phyloP scores from a whole-genome alignment of 495 filamentous ascomycete species.

The Bathelium albidoporum region DNA sequence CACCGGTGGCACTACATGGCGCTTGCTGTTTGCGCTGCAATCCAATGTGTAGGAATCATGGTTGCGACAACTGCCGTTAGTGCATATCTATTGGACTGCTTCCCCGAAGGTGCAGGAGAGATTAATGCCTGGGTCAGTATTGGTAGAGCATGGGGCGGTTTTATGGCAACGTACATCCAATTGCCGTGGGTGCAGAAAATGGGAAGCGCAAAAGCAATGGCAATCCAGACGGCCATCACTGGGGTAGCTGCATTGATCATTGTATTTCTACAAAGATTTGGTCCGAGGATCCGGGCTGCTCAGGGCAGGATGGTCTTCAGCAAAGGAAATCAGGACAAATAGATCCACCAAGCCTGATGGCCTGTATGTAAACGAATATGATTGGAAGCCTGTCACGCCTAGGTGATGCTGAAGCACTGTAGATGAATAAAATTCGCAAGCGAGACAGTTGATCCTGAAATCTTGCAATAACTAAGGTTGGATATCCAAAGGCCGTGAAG shows the following conservation, averaged over 20 bases:
- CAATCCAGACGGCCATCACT: conserved; percentile 13
- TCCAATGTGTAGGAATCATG: conserved; percentile 10
- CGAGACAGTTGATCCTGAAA: too few species aligned
- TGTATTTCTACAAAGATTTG: conserved; percentile 12
- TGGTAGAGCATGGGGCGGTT: conserved; percentile 8
- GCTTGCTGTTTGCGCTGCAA: conserved; percentile 5
- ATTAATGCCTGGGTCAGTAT: conserved; percentile 12
- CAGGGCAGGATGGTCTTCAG: conserved; percentile 15
- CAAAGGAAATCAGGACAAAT: neutral
- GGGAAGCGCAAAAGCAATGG: conserved; percentile 10
- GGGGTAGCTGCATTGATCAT: conserved; percentile 6
- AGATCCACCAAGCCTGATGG: neutral
- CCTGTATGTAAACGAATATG: too few species aligned
- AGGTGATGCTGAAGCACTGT: too few species aligned
- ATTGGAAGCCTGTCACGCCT: too few species aligned
- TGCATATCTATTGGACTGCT: conserved; percentile 15
- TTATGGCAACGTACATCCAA: conserved; percentile 14
- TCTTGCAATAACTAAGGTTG: neutral
- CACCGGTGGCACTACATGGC: conserved; percentile 13
- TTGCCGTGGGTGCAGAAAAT: conserved; percentile 10
- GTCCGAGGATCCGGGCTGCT: conserved; percentile 9
- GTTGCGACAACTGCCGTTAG: conserved; percentile 13
- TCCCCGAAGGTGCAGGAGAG: conserved; percentile 14
- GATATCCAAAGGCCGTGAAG: conserved; percentile 1
- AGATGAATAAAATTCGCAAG: too few species aligned